A percentile compares a stretch with the other conserved stretches of the same genome.
phyloP scores from a whole-genome alignment of 2,329 filamentous ascomycete species.

The Eutypella sp. region DNA sequence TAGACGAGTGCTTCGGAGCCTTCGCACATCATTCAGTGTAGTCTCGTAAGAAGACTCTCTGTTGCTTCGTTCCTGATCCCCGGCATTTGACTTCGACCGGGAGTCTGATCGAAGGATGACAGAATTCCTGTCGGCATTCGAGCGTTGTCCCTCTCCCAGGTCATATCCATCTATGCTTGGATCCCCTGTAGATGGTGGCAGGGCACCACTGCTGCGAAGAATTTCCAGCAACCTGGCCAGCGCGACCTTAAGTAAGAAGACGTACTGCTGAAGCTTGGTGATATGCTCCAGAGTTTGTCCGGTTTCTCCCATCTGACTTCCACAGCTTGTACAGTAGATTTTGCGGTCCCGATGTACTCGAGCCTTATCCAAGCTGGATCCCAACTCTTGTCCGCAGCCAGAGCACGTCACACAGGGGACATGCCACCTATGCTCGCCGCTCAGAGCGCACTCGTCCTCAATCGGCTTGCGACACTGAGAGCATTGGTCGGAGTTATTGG shows the following conservation, averaged over 20 bases:
- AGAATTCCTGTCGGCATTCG: slow-evolving; percentile 44
- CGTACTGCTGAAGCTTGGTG: slow-evolving; percentile 87
- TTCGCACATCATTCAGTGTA: slow-evolving; percentile 89
- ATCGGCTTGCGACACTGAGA: slow-evolving; percentile 77
- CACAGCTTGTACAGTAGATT: slow-evolving; percentile 68
- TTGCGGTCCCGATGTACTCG: slow-evolving; percentile 65
- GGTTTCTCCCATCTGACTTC: slow-evolving; percentile 48
- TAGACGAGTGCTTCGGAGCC: slow-evolving; percentile 85
- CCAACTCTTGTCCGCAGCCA: slow-evolving; percentile 60
- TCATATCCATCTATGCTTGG: slow-evolving; percentile 63
- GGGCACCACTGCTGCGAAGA: slow-evolving; percentile 73
- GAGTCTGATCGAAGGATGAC: slow-evolving; percentile 58
- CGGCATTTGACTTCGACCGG: slow-evolving; percentile 70
- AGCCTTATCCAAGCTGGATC: slow-evolving; percentile 62
- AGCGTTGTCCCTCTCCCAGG: slow-evolving; percentile 57
- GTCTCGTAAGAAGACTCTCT: slow-evolving; percentile 83
- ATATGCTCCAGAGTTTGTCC: slow-evolving; percentile 62
- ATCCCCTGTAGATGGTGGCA: slow-evolving; percentile 73
- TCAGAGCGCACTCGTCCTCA: slow-evolving; percentile 84
- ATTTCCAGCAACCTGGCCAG: slow-evolving; percentile 85
- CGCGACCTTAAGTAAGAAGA: slow-evolving; percentile 87
- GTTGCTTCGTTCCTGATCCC: slow-evolving; percentile 54
- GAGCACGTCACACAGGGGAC: slow-evolving; percentile 74
- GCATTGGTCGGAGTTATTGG: slow-evolving; percentile 81
- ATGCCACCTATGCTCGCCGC: slow-evolving; percentile 77